phyloP scores from a whole-genome alignment of 2,329 filamentous ascomycete genomes.

The Magnaporthiopsis rhizophila region DNA sequence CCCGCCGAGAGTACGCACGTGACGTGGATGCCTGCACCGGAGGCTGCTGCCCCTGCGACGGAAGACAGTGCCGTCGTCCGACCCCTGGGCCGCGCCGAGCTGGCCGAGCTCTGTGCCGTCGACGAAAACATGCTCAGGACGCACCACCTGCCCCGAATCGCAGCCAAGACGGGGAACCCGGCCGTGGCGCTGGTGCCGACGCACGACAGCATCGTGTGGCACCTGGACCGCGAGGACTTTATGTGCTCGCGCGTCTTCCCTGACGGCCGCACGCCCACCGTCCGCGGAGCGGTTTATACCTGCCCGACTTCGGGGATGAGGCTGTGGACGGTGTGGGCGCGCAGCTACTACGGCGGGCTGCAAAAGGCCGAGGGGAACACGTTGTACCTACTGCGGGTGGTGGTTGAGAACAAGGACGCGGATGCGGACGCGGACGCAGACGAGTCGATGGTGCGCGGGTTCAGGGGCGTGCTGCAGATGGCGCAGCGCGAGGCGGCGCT shows the following conservation, averaged over 20 bases:
- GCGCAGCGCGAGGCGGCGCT: conserved; percentile 63
- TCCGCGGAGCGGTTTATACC: conserved; percentile 64
- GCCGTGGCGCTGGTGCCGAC: conserved; percentile 63
- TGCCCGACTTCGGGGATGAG: conserved; percentile 43
- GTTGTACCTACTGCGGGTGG: conserved; percentile 61
- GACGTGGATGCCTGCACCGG: conserved; percentile 39
- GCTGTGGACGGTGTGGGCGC: conserved; percentile 69
- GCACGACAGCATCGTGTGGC: conserved; percentile 62
- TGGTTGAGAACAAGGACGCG: conserved; percentile 33
- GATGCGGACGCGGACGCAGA: conserved; percentile 28
- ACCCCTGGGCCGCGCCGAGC: conserved; percentile 49
- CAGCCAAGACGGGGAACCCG: conserved; percentile 20
- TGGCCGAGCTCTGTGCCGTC: conserved; percentile 51
- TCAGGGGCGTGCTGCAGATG: conserved; percentile 55
- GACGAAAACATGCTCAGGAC: conserved; percentile 57
- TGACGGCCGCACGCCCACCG: conserved; percentile 37
- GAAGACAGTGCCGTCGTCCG: conserved; percentile 17
- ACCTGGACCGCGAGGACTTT: conserved; percentile 74
- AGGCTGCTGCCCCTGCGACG: not conserved
- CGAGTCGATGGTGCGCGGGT: conserved; percentile 38
- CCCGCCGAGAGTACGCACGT: conserved; percentile 68
- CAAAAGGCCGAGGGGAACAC: conserved; percentile 52
- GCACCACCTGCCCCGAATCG: conserved; percentile 32
- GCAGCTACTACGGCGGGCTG: conserved; percentile 53
- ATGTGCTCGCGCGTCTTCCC: conserved; percentile 55